Conservation (phyloP, 108 stramenopile genomes). For the Nitzschia palea region DNA sequence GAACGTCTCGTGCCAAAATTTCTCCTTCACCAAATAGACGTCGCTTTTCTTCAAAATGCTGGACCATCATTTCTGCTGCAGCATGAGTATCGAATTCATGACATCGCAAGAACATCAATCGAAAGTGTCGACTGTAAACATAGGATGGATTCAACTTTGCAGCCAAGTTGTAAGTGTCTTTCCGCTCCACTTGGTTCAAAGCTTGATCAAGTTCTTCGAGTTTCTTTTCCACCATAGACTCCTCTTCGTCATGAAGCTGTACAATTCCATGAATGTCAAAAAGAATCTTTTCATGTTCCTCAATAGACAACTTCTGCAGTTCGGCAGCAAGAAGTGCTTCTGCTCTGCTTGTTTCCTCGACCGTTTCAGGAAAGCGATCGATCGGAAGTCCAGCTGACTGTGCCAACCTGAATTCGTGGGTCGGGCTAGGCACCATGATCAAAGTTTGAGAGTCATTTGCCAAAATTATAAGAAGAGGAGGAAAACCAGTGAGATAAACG, state of each 20-base stretch:
- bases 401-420: too few relatives aligned
- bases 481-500: too few relatives aligned
- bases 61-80: conserved; percentile 7
- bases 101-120: conserved; percentile 13
- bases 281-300: conserved; percentile 3
- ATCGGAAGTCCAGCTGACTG: conserved; percentile 1
- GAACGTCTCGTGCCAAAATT: conserved; percentile 20
- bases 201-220: conserved; percentile 4
- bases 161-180: conserved; percentile 11
- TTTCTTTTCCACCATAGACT: background rate
- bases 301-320: conserved; percentile 6
- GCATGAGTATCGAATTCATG: background rate
- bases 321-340: conserved; percentile 10
- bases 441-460: too few relatives aligned
- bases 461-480: too few relatives aligned
- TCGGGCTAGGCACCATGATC: too few relatives aligned
- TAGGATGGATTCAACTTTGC: conserved; percentile 9
- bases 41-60: conserved; percentile 24
- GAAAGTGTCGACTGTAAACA: background rate
- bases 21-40: conserved; percentile 24
- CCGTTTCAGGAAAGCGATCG: conserved; percentile 7
- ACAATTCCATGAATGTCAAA: conserved; percentile 36
- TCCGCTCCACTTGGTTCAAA: background rate
- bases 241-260: background rate
- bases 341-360: background rate